Conservation (phyloP, 169 alveolate species). For the Cryptosporidium bovis region DNA sequence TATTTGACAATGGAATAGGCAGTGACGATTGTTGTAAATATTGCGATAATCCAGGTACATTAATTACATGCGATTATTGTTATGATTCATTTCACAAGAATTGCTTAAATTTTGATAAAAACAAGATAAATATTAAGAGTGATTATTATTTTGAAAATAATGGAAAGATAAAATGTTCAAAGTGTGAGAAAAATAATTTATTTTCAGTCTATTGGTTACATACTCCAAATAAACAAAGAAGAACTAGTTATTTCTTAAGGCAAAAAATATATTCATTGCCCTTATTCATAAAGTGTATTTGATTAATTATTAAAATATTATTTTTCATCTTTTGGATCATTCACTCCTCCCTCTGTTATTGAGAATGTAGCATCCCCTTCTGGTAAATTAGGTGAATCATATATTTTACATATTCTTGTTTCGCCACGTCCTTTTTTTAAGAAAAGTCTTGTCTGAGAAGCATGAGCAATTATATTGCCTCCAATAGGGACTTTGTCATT, state of each 20-base stretch:
- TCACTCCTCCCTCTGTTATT: conserved; percentile 93
- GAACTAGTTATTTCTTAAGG: conserved; percentile 19
- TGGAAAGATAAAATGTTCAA: conserved; percentile 27
- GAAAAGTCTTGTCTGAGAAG: conserved; percentile 95
- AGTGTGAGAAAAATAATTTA: conserved; percentile 33
- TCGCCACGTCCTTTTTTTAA: conserved; percentile 95
- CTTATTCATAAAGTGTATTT: background rate
- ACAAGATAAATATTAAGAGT: background rate
- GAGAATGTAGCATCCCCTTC: conserved; percentile 97
- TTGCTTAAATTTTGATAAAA: conserved; percentile 47
- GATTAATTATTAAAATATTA: background rate
- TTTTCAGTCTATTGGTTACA: conserved; percentile 37
- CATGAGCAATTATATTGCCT: conserved; percentile 99
- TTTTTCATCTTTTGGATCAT: conserved; percentile 85
- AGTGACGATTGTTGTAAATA: conserved; percentile 63
- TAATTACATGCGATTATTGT: conserved; percentile 56
- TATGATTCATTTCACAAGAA: conserved; percentile 47
- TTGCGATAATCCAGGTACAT: conserved; percentile 53
- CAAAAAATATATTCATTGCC: conserved; percentile 31
- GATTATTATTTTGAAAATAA: background rate
- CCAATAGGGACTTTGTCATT: conserved; percentile 93
- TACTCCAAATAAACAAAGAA: conserved; percentile 47
- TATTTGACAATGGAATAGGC: conserved; percentile 58
- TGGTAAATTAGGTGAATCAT: conserved; percentile 98
- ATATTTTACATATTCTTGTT: conserved; percentile 94